Percentiles rank a stretch among this genome's conserved stretches.
Conservation (phyloP, 1,284 basidiomycete genomes). For the Ganoderma multipileum region DNA sequence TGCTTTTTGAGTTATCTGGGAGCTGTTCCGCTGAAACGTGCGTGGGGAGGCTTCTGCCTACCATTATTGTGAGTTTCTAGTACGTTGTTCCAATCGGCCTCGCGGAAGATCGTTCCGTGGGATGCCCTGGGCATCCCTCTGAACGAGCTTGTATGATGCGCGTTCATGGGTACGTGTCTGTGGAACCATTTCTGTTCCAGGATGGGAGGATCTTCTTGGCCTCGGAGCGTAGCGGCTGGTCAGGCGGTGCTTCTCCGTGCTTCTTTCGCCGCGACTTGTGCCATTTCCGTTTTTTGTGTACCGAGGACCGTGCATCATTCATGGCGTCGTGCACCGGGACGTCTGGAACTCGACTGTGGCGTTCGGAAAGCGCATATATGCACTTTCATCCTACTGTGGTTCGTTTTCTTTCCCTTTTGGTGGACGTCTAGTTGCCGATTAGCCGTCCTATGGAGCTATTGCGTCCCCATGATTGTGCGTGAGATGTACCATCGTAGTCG, state of each 20-base stretch:
- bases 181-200: neutral
- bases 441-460: no score
- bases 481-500: no score
- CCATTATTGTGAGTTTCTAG: conserved; percentile 69
- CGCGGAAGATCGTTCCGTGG: neutral
- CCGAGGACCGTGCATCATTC: neutral
- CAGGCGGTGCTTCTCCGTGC: neutral
- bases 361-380: neutral
- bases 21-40: conserved; percentile 13
- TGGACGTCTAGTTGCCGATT: no score
- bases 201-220: neutral
- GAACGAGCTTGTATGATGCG: conserved; percentile 1
- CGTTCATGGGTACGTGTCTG: conserved; percentile 18
- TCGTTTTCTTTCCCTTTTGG: no score
- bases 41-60: conserved; percentile 67
- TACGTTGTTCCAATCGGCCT: neutral
- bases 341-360: neutral
- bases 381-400: neutral
- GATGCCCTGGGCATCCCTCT: conserved; percentile 12
- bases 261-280: neutral
- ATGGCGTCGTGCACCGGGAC: neutral
- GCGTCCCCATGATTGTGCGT: neutral
- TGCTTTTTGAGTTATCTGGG: conserved; percentile 20
- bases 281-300: neutral
- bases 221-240: neutral